phyloP scores from a whole-genome alignment of 805 yeast genomes.

The Soucietia sequanensis region DNA sequence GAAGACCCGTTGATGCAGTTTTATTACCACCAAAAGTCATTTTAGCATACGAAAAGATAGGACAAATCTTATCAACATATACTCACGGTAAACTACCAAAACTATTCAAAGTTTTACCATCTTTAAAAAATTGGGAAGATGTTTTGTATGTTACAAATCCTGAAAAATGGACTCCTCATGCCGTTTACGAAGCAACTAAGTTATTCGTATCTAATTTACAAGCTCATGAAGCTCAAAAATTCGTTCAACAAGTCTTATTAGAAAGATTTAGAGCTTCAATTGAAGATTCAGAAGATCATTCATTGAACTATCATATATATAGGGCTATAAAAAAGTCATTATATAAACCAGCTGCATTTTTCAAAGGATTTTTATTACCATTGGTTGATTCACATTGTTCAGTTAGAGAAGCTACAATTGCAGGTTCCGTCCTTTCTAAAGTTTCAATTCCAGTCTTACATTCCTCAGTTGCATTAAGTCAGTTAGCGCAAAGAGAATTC shows the following conservation, averaged over 20 bases:
- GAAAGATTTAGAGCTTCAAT: conserved; percentile 72
- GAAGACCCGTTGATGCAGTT: conserved; percentile 65
- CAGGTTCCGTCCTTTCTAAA: conserved; percentile 85
- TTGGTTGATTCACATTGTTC: conserved; percentile 86
- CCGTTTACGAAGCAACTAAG: conserved; percentile 91
- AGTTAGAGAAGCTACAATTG: conserved; percentile 91
- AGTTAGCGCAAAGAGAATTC: conserved; percentile 76
- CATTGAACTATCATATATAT: conserved; percentile 87
- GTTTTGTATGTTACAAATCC: conserved; percentile 91
- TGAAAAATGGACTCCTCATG: conserved; percentile 91
- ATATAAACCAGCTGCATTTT: conserved; percentile 96
- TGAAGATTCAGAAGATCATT: conserved; percentile 72
- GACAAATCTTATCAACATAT: conserved; percentile 81
- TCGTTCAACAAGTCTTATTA: conserved; percentile 63
- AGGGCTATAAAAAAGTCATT: conserved; percentile 88
- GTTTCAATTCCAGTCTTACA: conserved; percentile 93
- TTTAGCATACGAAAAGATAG: conserved; percentile 90
- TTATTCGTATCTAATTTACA: conserved; percentile 87
- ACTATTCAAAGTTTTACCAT: conserved; percentile 90
- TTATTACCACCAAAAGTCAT: conserved; percentile 94
- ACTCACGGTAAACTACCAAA: conserved; percentile 97
- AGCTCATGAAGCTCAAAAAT: conserved; percentile 85
- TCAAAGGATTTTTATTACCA: conserved; percentile 94
- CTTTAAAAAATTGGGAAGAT: conserved; percentile 94
- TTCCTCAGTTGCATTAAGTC: conserved; percentile 92